Conservation (phyloP, 495 filamentous ascomycete species). For the Penicillium verhagenii region DNA sequence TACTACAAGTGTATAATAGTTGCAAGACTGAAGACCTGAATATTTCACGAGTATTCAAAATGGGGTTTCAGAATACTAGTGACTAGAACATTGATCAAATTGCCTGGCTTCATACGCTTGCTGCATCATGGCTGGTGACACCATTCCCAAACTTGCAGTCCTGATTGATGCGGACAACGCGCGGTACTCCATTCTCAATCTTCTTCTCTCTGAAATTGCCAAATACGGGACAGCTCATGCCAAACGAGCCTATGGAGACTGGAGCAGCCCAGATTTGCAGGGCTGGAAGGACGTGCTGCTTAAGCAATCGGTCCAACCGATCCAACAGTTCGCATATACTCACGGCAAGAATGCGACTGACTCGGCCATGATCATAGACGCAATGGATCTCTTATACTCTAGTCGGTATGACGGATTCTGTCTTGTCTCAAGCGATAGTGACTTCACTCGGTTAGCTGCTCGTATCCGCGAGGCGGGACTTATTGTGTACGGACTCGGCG, state of each 20-base stretch:
- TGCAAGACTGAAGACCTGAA: too few relatives aligned
- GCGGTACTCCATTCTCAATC: too few relatives aligned
- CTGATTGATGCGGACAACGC: too few relatives aligned
- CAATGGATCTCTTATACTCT: background rate
- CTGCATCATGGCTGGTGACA: too few relatives aligned
- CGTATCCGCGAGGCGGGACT: conserved; percentile 12
- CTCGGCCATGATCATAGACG: conserved; percentile 4
- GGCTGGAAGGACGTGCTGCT: background rate
- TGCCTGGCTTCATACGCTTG: too few relatives aligned
- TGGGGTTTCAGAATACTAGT: too few relatives aligned
- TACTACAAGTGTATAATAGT: too few relatives aligned
- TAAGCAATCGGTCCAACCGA: background rate
- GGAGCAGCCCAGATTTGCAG: background rate
- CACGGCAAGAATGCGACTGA: conserved; percentile 1
- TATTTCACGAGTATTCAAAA: too few relatives aligned
- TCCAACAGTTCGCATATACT: conserved; percentile 1
- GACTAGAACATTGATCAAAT: too few relatives aligned
- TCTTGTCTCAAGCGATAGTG: background rate
- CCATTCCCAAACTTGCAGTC: too few relatives aligned
- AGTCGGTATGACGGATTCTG: background rate
- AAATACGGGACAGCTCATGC: background rate
- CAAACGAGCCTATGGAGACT: background rate
- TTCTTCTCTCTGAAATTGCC: too few relatives aligned
- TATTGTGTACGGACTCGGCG: conserved; percentile 5
- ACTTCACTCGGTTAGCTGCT: conserved; percentile 5